phyloP scores from a whole-genome alignment of 495 filamentous ascomycete genomes.

The Tuber aestivum region DNA sequence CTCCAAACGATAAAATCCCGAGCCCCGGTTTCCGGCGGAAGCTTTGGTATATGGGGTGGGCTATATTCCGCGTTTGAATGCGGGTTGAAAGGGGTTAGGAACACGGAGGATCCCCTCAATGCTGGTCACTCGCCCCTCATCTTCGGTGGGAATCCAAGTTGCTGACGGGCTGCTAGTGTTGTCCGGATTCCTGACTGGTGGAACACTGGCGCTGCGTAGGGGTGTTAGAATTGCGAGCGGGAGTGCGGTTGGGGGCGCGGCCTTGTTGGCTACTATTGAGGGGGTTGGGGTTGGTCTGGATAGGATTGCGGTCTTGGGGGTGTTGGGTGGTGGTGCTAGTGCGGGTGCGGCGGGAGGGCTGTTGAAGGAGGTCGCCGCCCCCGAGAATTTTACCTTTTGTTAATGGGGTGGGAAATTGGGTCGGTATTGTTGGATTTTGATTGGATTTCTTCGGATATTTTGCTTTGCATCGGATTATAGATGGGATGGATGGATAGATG shows the following conservation, averaged over 20 bases:
- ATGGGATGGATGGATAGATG: background rate
- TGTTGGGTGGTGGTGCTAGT: constrained; percentile 87
- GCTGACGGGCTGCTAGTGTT: constrained; percentile 51
- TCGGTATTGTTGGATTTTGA: background rate
- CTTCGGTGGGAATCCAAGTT: background rate
- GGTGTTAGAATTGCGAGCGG: constrained; percentile 82
- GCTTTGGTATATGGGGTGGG: constrained; percentile 97
- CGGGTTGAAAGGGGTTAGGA: constrained; percentile 84
- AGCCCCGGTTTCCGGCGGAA: constrained; percentile 90
- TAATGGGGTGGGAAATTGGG: background rate
- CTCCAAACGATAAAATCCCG: constrained; percentile 95
- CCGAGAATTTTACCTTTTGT: constrained; percentile 35
- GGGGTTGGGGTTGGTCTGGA: constrained; percentile 96
- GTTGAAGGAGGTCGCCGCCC: constrained; percentile 90
- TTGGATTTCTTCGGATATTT: background rate
- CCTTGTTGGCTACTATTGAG: constrained; percentile 89
- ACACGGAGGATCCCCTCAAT: constrained; percentile 97
- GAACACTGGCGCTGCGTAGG: constrained; percentile 80
- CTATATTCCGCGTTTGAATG: constrained; percentile 93
- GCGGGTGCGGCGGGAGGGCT: constrained; percentile 97
- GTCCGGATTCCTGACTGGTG: constrained; percentile 95
- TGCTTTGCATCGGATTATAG: background rate
- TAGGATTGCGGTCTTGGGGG: constrained; percentile 72
- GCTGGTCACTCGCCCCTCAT: constrained; percentile 55
- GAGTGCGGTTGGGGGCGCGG: constrained; percentile 89